Percentiles rank a stretch among this genome's conserved stretches.
These are phyloP conservation scores for Pseudogymnoascus verrucosus DNA, from an alignment of 2,329 filamentous ascomycete species.

Conservation along the genomic window DNA sequence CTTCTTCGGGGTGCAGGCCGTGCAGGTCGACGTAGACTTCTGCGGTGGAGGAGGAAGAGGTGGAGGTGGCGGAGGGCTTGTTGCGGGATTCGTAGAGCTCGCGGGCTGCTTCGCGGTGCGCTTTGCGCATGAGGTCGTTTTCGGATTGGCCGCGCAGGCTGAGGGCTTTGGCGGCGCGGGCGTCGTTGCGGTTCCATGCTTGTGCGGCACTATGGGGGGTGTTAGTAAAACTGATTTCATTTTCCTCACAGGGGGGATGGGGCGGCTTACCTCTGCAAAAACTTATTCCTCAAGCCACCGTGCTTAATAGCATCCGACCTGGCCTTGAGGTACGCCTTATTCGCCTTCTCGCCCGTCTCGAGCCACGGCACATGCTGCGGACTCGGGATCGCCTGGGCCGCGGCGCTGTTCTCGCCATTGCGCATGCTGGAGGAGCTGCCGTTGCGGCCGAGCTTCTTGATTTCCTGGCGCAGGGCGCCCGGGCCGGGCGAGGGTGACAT, in stretches of 20 bases:
- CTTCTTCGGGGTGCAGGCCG: constrained; percentile 97
- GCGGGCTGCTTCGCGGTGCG: constrained; percentile 85
- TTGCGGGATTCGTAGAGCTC: constrained; percentile 93
- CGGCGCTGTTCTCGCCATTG: constrained; percentile 68
- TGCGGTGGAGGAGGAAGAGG: constrained; percentile 37
- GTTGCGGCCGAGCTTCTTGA: constrained; percentile 53
- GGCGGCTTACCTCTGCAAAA: constrained; percentile 70
- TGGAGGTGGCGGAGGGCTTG: constrained; percentile 44
- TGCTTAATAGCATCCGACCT: constrained; percentile 96
- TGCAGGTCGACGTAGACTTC: constrained; percentile 95
- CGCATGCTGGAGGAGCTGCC: constrained; percentile 57
- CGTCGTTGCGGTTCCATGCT: constrained; percentile 97
- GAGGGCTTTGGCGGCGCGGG: constrained; percentile 87
- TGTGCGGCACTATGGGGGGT: constrained; percentile 66
- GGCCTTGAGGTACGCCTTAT: constrained; percentile 90
- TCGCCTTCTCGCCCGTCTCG: constrained; percentile 83
- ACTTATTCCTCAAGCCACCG: constrained; percentile 92
- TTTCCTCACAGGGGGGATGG: neutral
- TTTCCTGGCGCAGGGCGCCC: constrained; percentile 47
- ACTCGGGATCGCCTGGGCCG: constrained; percentile 74
- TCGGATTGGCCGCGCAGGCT: constrained; percentile 92
- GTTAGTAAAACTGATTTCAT: constrained; percentile 12
- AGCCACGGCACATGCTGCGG: constrained; percentile 95
- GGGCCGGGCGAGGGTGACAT: constrained; percentile 84
- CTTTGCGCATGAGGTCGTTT: constrained; percentile 95